These are phyloP conservation scores for Myxozyma mucilagina DNA, from an alignment of 805 yeast genomes.

Conservation along the genomic window DNA sequence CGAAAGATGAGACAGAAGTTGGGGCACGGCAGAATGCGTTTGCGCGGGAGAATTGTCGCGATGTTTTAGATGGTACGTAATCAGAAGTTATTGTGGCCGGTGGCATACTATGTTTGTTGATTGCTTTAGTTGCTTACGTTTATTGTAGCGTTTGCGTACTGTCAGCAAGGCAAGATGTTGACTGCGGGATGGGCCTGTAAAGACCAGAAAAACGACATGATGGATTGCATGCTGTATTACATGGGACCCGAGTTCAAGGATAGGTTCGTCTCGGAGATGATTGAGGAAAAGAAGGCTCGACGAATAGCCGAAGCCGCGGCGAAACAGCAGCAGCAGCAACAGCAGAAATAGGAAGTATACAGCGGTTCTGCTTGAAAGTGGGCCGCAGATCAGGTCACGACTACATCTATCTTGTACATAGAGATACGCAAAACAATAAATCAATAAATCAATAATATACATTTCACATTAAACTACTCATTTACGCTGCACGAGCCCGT, in stretches of 20 bases:
- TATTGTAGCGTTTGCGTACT: slow-evolving; percentile 54
- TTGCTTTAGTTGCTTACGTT: not conserved
- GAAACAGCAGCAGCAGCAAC: not conserved
- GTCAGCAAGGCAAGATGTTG: slow-evolving; percentile 63
- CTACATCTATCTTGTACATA: not conserved
- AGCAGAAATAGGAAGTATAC: not conserved
- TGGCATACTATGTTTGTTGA: too few relatives aligned
- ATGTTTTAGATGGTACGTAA: slow-evolving; percentile 16
- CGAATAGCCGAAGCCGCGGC: not conserved
- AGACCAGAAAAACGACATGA: slow-evolving; percentile 56
- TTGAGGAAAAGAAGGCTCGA: slow-evolving; percentile 50
- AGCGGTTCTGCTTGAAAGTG: too few relatives aligned
- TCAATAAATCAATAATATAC: not conserved
- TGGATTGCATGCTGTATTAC: slow-evolving; percentile 60
- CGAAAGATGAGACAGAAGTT: slow-evolving; percentile 22
- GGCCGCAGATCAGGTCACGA: not conserved
- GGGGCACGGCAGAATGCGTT: slow-evolving; percentile 12
- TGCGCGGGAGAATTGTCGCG: slow-evolving; percentile 21
- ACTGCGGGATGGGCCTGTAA: slow-evolving; percentile 69
- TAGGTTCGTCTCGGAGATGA: slow-evolving; percentile 63
- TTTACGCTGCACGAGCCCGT: slow-evolving; percentile 1
- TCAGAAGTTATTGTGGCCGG: too few relatives aligned
- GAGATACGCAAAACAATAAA: not conserved
- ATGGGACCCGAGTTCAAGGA: slow-evolving; percentile 61
- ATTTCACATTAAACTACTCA: not conserved